Base-by-base conservation (phyloP, 257 asterid species). In the Misopates orontium region DNA sequence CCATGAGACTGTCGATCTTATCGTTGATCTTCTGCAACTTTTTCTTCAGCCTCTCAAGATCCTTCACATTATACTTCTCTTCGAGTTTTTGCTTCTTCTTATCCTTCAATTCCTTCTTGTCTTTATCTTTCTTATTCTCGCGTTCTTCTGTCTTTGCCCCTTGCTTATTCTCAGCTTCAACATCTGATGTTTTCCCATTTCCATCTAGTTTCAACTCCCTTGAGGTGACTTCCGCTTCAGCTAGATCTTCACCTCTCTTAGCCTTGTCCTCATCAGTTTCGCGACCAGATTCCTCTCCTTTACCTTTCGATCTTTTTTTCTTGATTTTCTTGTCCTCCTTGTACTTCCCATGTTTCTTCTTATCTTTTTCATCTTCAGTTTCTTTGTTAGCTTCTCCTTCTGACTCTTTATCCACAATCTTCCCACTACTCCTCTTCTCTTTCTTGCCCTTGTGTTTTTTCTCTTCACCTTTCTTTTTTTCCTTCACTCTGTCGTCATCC, bases 11-110 rank as follows among this genome's bases (percentile, higher is more conserved):
- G 48, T 78, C 80, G 12, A 86, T 80, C 75, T 83, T 86, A 9
- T 47, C 70, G 36, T 89, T 58, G 51, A 86, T 58, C 61, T 76
- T 84, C 69, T 82, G 92, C 22, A 89, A 65, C 80, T 83, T 83
- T 52, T 41, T 73, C 69, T 83, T 81, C 79, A 89, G 78, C 69
- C 75, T 86, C 57, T 45, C 78, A 4, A 84, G 66, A 68, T 77
- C 80, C 19, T 70, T 63, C 24, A 56, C 63, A 49, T 66, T 66
- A 49, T 69, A 61, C 75, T 85, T 85, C 64, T 78, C 84, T 58
- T 78, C 80, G 4, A 56, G 53, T 39, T 81, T 79, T 7, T 49
- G 62, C 73, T 82, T 86, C 87, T 84, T 88, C 60, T 74, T 91
- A n/a, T 73, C 84, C 71, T 77, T 87, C 10, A 24, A 67, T 17